Percentiles rank a stretch among this genome's conserved stretches.
phyloP scores from a whole-genome alignment of 2,329 filamentous ascomycete species.

The Chaetomiaceae sp. region DNA sequence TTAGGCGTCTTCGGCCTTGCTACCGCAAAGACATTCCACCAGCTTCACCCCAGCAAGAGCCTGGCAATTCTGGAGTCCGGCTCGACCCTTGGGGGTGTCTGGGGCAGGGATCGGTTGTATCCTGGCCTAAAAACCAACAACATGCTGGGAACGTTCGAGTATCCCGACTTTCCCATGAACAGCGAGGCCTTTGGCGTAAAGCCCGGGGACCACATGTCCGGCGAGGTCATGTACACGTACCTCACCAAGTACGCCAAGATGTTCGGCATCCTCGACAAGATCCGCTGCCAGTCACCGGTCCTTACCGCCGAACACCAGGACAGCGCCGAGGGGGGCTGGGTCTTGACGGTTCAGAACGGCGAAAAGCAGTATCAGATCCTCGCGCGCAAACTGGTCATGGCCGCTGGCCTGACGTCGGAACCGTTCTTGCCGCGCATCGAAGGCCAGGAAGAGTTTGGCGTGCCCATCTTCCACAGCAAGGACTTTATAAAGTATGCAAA shows the following conservation, averaged over 20 bases:
- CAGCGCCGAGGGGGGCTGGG: constrained; percentile 37
- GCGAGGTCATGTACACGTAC: constrained; percentile 43
- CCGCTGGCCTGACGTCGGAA: constrained; percentile 51
- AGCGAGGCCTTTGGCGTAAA: constrained; percentile 45
- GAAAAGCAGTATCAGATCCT: constrained; percentile 28
- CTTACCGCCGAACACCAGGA: constrained; percentile 39
- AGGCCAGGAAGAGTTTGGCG: constrained; percentile 42
- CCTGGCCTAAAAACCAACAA: constrained; percentile 70
- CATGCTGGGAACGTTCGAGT: constrained; percentile 67
- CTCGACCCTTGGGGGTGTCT: constrained; percentile 60
- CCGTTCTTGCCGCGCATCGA: constrained; percentile 43
- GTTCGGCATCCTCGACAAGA: constrained; percentile 38
- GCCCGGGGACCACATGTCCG: constrained; percentile 44
- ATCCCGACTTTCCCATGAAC: constrained; percentile 67
- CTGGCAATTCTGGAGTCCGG: constrained; percentile 55
- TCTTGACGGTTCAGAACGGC: constrained; percentile 31
- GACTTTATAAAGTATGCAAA: constrained; percentile 40
- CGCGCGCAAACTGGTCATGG: constrained; percentile 47
- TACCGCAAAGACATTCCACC: constrained; percentile 56
- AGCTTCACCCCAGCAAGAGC: constrained; percentile 52
- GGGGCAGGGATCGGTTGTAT: constrained; percentile 63
- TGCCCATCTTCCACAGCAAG: constrained; percentile 46
- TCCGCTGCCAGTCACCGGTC: constrained; percentile 39
- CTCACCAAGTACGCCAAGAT: constrained; percentile 40
- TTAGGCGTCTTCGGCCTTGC: constrained; percentile 45